Evolutionary conservation across 306 rosid genomes (phyloP).

Genomic region (Castanopsis chinensis): DNA sequence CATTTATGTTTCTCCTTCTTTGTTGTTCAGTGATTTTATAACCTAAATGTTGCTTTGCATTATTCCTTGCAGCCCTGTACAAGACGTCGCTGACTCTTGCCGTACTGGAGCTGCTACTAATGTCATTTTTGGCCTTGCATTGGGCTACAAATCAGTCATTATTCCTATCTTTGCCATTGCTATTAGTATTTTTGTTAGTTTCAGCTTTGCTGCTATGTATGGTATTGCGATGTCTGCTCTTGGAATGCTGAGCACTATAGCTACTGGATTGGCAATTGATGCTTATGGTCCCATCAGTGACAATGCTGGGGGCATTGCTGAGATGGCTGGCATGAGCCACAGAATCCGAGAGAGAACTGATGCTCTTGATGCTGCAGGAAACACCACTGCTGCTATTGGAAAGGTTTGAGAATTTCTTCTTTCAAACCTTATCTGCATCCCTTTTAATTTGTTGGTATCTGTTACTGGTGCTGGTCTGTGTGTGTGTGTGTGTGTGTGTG

Average conservation of each 20-base stretch:
- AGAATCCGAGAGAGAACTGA: conserved; percentile 91
- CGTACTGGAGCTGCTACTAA: conserved; percentile 98
- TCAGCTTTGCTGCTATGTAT: conserved; percentile 96
- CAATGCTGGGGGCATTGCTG: conserved; percentile 98
- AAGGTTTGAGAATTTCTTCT: conserved; percentile 50
- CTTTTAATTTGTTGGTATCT: background rate
- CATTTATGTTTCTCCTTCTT: background rate
- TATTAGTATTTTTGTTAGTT: conserved; percentile 78
- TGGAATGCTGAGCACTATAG: conserved; percentile 95
- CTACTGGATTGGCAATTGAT: conserved; percentile 96
- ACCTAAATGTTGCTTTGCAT: conserved; percentile 2
- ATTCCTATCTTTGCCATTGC: conserved; percentile 98
- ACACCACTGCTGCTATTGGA: conserved; percentile 97
- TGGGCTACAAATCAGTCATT: conserved; percentile 98
- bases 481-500: fast-evolving
- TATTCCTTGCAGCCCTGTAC: conserved; percentile 71
- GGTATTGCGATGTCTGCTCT: conserved; percentile 98
- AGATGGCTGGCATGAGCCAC: conserved; percentile 99
- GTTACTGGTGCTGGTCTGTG: background rate
- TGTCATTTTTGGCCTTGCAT: conserved; percentile 95
- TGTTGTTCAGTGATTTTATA: background rate
- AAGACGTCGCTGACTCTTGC: conserved; percentile 96
- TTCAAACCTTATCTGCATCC: background rate
- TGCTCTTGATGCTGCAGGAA: conserved; percentile 99
- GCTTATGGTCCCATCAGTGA: conserved; percentile 99